Conservation (phyloP, 768 basidiomycete species). For the Mycena belliarum region DNA sequence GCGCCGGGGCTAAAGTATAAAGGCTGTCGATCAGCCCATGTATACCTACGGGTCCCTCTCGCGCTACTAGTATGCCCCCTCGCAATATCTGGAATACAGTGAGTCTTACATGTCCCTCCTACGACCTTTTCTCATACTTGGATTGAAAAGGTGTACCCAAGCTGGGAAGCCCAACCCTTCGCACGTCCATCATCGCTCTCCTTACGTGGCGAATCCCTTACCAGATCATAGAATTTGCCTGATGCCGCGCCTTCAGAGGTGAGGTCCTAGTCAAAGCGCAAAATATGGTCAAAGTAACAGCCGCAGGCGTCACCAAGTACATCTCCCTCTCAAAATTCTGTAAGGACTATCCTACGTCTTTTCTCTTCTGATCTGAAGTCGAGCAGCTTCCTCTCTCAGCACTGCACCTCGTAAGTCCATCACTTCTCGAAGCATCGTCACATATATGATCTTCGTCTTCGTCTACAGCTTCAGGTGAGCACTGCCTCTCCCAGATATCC, state of each 20-base stretch:
- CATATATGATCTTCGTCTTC: neutral
- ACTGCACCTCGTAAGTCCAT: neutral
- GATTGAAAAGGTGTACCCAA: neutral
- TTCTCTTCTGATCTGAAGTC: neutral
- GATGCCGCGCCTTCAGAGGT: neutral
- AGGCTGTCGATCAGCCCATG: too few species aligned
- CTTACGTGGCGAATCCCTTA: neutral
- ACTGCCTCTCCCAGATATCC: neutral
- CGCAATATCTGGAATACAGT: neutral
- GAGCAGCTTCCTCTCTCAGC: neutral
- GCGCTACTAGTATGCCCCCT: neutral
- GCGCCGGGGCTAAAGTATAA: too few species aligned
- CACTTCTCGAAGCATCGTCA: neutral
- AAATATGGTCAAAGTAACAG: neutral
- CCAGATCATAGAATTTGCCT: neutral
- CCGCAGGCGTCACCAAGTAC: too few species aligned
- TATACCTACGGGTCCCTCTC: too few species aligned
- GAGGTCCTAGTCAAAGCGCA: neutral
- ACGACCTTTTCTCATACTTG: neutral
- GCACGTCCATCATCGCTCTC: neutral
- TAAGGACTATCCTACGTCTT: neutral
- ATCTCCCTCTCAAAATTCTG: too few species aligned
- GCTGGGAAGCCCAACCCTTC: neutral
- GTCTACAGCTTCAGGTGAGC: constrained; percentile 17
- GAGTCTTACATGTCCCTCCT: neutral